Conservation (phyloP, 768 basidiomycete genomes). For the Auricularia sp. region DNA sequence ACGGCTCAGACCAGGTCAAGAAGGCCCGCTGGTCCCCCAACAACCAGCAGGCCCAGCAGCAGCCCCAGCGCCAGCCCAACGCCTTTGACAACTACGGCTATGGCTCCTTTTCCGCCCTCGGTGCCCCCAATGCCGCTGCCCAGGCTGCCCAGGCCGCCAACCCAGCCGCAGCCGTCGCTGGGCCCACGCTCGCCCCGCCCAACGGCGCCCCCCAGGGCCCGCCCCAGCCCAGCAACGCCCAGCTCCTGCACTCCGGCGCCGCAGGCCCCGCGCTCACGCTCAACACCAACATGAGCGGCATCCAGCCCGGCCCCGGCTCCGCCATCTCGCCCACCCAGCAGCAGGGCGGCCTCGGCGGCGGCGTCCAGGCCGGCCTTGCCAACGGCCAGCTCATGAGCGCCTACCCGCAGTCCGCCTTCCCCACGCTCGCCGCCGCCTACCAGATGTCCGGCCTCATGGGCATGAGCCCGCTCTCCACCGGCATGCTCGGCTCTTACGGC, state of each 20-base stretch:
- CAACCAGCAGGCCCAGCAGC: constrained; percentile 28
- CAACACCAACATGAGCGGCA: constrained; percentile 39
- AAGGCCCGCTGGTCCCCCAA: constrained; percentile 85
- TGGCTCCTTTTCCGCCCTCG: constrained; percentile 52
- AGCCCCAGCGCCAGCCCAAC: constrained; percentile 36
- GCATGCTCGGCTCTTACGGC: constrained; percentile 38
- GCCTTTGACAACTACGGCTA: constrained; percentile 84
- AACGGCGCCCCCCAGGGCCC: constrained; percentile 18
- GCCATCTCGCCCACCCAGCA: not conserved
- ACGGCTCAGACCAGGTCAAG: constrained; percentile 69
- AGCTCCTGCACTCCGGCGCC: constrained; percentile 4
- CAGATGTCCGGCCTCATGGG: not conserved
- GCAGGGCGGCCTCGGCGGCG: constrained; percentile 37
- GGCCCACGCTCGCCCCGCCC: constrained; percentile 64
- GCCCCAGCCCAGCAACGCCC: not conserved
- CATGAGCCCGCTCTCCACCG: not conserved
- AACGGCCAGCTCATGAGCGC: not conserved
- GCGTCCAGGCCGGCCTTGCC: constrained; percentile 34
- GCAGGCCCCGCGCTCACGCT: constrained; percentile 36
- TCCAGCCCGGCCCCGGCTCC: constrained; percentile 6
- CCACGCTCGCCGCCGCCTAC: not conserved
- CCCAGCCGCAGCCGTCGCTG: constrained; percentile 31
- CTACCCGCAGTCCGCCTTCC: not conserved
- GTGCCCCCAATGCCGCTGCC: constrained; percentile 11
- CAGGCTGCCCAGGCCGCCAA: constrained; percentile 30